A percentile compares a stretch with the other conserved stretches of the same genome.
phyloP scores from a whole-genome alignment of 768 basidiomycete genomes.

The Psilocybe tampanensis region DNA sequence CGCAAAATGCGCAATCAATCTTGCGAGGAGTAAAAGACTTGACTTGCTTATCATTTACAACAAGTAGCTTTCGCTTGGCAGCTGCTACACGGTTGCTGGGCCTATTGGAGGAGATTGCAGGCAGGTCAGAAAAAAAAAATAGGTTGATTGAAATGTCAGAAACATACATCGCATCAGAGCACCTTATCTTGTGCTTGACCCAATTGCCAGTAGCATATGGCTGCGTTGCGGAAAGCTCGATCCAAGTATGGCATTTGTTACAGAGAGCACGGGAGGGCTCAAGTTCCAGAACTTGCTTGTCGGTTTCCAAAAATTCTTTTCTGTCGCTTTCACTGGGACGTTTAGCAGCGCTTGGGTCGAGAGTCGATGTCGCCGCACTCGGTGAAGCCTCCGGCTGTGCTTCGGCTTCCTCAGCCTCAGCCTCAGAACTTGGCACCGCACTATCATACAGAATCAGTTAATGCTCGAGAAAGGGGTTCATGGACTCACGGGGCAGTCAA shows the following conservation, averaged over 20 bases:
- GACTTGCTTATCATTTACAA: constrained; percentile 68
- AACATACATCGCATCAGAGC: constrained; percentile 45
- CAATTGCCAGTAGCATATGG: constrained; percentile 54
- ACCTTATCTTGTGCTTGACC: constrained; percentile 52
- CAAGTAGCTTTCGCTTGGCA: constrained; percentile 59
- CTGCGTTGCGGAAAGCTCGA: constrained; percentile 45
- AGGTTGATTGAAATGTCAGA: constrained; percentile 11
- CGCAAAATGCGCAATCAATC: constrained; percentile 58
- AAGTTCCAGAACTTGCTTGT: constrained; percentile 52
- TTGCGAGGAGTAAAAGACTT: constrained; percentile 44
- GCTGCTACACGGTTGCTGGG: constrained; percentile 63
- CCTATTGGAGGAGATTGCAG: constrained; percentile 25
- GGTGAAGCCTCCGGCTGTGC: constrained; percentile 7
- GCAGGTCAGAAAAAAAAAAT: background rate
- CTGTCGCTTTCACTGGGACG: constrained; percentile 43
- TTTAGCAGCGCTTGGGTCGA: constrained; percentile 24
- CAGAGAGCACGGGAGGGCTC: constrained; percentile 58
- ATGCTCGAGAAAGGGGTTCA: background rate
- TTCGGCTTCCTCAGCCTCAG: constrained; percentile 5
- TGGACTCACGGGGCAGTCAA: constrained; percentile 19
- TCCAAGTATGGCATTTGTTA: constrained; percentile 64
- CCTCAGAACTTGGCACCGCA: constrained; percentile 16
- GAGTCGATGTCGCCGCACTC: constrained; percentile 7
- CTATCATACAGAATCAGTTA: constrained; percentile 25
- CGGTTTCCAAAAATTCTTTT: constrained; percentile 52